Evolutionary conservation across 2,329 filamentous ascomycete genomes (phyloP).

Genomic region (Coleophoma crateriformis): DNA sequence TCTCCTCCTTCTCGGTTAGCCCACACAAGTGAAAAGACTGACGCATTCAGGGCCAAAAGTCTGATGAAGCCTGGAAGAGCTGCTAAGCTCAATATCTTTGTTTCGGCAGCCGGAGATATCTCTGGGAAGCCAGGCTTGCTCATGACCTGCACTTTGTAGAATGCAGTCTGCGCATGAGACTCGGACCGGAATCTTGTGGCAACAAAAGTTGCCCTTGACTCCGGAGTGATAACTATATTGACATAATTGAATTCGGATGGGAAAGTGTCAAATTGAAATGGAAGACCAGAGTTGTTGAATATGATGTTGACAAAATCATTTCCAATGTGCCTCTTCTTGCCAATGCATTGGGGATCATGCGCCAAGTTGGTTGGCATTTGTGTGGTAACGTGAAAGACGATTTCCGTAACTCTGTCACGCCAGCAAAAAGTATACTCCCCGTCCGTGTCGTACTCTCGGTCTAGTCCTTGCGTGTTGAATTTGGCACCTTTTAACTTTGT

Average conservation of each 20-base stretch:
- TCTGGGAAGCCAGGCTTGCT: conserved; percentile 85
- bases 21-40: conserved; percentile 92
- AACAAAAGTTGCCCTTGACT: conserved; percentile 72
- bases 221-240: conserved; percentile 91
- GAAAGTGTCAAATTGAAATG: conserved; percentile 87
- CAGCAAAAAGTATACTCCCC: conserved; percentile 88
- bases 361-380: conserved; percentile 92
- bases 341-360: conserved; percentile 67
- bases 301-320: conserved; percentile 98
- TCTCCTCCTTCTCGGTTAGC: conserved; percentile 70
- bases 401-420: conserved; percentile 90
- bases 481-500: conserved; percentile 75
- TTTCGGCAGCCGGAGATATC: conserved; percentile 82
- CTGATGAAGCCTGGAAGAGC: conserved; percentile 83
- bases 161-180: conserved; percentile 38
- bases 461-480: conserved; percentile 91
- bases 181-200: conserved; percentile 47
- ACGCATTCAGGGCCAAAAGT: conserved; percentile 85
- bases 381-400: conserved; percentile 92
- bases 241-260: conserved; percentile 95
- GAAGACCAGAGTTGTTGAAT: conserved; percentile 91
- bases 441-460: conserved; percentile 71
- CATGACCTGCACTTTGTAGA: conserved; percentile 87
- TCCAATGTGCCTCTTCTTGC: conserved; percentile 92
- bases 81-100: conserved; percentile 80